Evolutionary conservation across 768 basidiomycete genomes (phyloP).

Genomic region (Psilocybe sp.): DNA sequence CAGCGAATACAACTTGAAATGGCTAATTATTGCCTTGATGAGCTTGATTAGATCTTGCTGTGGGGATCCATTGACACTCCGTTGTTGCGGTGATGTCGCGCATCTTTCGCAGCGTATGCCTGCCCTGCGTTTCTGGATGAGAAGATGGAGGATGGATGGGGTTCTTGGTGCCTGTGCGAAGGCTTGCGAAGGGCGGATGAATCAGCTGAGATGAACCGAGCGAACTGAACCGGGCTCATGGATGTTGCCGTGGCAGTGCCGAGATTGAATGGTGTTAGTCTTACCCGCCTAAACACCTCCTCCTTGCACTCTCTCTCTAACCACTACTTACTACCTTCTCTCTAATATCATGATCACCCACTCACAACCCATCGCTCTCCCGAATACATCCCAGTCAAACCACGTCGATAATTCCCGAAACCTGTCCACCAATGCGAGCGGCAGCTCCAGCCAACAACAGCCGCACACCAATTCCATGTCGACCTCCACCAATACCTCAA

Average conservation of each 20-base stretch:
- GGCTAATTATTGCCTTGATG: too few species aligned
- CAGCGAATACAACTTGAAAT: too few species aligned
- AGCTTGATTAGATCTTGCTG: too few species aligned
- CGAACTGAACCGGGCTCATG: constrained; percentile 1
- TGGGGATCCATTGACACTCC: too few species aligned
- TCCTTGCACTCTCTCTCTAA: constrained; percentile 1
- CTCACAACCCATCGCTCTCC: constrained; percentile 48
- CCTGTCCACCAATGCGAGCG: neutral
- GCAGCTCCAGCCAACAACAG: neutral
- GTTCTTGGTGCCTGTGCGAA: too few species aligned
- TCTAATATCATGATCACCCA: constrained; percentile 21
- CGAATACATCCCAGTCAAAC: constrained; percentile 14
- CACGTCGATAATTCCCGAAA: constrained; percentile 10
- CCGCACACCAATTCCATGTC: neutral
- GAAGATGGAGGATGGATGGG: too few species aligned
- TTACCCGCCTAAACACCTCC: constrained; percentile 1
- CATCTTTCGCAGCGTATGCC: too few species aligned
- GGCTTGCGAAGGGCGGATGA: too few species aligned
- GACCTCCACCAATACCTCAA: neutral
- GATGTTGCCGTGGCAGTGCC: constrained; percentile 12
- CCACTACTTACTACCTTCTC: constrained; percentile 1
- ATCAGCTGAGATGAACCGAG: too few species aligned
- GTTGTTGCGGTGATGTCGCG: too few species aligned
- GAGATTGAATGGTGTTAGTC: constrained; percentile 3
- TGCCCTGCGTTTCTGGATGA: too few species aligned